Conservation (phyloP, 2,329 filamentous ascomycete species). For the Gremmenia infestans region DNA sequence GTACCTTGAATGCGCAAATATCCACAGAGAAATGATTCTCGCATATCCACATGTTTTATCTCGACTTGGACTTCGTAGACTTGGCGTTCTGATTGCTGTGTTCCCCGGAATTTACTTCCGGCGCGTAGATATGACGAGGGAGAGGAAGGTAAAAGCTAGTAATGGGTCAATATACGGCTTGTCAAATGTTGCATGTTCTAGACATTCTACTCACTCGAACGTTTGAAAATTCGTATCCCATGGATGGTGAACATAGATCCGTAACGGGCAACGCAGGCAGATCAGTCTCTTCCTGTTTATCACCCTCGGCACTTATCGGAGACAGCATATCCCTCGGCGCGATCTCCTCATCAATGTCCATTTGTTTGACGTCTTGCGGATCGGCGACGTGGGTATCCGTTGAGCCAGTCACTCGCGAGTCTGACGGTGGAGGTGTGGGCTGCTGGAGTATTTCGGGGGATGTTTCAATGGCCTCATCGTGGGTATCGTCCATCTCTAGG, state of each 20-base stretch:
- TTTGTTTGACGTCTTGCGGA: conserved; percentile 34
- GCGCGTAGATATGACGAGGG: conserved; percentile 82
- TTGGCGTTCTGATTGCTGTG: conserved; percentile 88
- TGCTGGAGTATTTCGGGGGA: conserved; percentile 27
- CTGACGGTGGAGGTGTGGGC: conserved; percentile 26
- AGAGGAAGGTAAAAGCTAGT: conserved; percentile 58
- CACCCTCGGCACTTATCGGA: conserved; percentile 34
- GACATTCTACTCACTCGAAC: conserved; percentile 42
- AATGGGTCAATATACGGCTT: conserved; percentile 1
- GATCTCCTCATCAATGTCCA: conserved; percentile 37
- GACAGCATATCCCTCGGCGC: conserved; percentile 29
- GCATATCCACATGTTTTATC: conserved; percentile 92
- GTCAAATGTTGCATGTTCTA: not conserved
- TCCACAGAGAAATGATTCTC: conserved; percentile 89
- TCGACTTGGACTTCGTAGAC: conserved; percentile 95
- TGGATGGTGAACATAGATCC: conserved; percentile 38
- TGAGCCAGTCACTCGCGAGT: conserved; percentile 22
- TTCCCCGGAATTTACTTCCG: conserved; percentile 83
- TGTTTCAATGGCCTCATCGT: conserved; percentile 25
- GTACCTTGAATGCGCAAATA: conserved; percentile 92
- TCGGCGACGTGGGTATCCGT: conserved; percentile 33
- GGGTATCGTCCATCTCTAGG: conserved; percentile 30
- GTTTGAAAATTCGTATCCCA: conserved; percentile 51
- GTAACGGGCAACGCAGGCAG: conserved; percentile 26
- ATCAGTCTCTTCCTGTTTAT: conserved; percentile 34